Base-by-base conservation (phyloP, 2,329 filamentous ascomycete genomes). In the Ophioceras dolichostomum region DNA sequence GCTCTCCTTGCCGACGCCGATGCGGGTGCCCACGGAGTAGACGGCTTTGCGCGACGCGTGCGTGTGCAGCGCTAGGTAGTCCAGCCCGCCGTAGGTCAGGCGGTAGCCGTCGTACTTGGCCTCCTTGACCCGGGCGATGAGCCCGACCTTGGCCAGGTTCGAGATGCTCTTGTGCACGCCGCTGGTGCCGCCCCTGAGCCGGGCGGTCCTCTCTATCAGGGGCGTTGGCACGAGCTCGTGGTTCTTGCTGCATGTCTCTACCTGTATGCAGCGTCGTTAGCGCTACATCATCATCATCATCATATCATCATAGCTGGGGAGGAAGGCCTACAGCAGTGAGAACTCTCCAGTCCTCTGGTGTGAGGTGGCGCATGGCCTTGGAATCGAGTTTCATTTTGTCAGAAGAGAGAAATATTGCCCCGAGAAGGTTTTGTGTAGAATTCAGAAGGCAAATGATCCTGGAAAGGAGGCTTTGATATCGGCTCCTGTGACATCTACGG, bases 71-170 rank as follows among this genome's bases (percentile, higher is more conserved):
- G 91, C 86, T n/a, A 98, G 78, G 60, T 98, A 98, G 64, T 98
- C 91, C 34, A 96, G 77, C 2, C 91, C 91, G 50, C 91, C 91
- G 56, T 98, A 98, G 6, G 89, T 94, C 38, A 98, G 72, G 37
- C 93, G 79, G 63, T 98, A 98, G 43, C 91, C 91, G 53, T 98
- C 91, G 62, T 98, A 98, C 59, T 86, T 89, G 44, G 89, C 85
- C 58, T 96, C 94, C 60, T 94, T 94, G 48, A 94, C 78, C 48
- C 83, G 83, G 32, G 83, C 87, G 50, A 98, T 94, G 49, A 98
- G 71, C 42, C 85, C 85, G 34, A 81, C 79, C 61, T 98, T 98
- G 44, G 91, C 91, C 37, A 98, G 77, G 37, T 77, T 80, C 18
- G 88, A 94, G 48, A 98, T 96, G 53, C 79, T 81, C 51, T 72